phyloP scores from a whole-genome alignment of 768 basidiomycete species.

The Lentinus tigrinus region DNA sequence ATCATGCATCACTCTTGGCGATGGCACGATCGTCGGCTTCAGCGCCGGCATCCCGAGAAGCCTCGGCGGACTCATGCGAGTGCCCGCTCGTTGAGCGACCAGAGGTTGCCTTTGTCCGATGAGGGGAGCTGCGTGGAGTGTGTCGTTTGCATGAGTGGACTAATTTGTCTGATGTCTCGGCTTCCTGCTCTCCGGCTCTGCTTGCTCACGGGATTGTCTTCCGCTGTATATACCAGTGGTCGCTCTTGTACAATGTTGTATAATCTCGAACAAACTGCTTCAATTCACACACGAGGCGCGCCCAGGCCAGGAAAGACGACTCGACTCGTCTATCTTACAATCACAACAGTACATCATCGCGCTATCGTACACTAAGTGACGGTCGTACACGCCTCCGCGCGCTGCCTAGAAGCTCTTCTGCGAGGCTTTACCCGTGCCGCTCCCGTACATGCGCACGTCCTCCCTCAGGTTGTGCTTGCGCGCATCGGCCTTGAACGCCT shows the following conservation, averaged over 20 bases:
- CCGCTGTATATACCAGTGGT: no score
- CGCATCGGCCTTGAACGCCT: slow-evolving; percentile 23
- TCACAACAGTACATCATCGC: neutral
- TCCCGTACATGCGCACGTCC: slow-evolving; percentile 18
- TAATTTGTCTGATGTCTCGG: no score
- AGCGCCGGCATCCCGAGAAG: neutral
- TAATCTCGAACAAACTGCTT: no score
- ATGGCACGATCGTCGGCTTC: neutral
- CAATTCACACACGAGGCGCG: no score
- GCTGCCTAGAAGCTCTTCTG: slow-evolving; percentile 11
- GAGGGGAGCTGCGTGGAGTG: neutral
- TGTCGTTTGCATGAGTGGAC: neutral
- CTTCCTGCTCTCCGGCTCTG: no score
- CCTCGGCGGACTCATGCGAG: neutral
- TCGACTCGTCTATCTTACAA: no score
- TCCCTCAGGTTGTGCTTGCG: slow-evolving; percentile 20
- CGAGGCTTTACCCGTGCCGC: slow-evolving; percentile 20
- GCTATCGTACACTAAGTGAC: neutral
- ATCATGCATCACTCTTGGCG: neutral
- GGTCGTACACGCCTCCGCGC: neutral
- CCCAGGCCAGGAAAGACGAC: no score
- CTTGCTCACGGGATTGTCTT: no score
- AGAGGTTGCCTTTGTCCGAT: neutral
- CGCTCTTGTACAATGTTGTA: neutral
- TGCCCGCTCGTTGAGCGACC: slow-evolving; percentile 3